These are phyloP conservation scores for Teunomyces cretensis DNA, from an alignment of 805 yeast genomes.

Conservation along the genomic window DNA sequence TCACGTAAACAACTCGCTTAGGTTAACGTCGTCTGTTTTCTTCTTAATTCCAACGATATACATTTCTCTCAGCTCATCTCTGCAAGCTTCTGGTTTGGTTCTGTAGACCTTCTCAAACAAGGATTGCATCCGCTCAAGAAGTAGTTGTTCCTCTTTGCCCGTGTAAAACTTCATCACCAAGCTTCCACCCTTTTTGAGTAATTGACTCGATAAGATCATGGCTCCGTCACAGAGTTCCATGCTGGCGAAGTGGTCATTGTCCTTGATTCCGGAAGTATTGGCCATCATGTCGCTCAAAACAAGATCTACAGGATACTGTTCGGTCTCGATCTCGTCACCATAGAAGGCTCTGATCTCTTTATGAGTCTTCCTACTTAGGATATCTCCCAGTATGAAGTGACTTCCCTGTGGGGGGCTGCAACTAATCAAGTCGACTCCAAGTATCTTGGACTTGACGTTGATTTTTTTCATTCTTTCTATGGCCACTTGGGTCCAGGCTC, in stretches of 20 bases:
- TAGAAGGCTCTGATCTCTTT: conserved; percentile 53
- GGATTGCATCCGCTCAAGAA: conserved; percentile 57
- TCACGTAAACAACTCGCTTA: neutral
- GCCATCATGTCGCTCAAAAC: conserved; percentile 87
- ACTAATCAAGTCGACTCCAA: conserved; percentile 32
- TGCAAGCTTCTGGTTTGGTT: conserved; percentile 78
- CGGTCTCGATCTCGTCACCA: conserved; percentile 14
- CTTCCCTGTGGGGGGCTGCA: conserved; percentile 39
- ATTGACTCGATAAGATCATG: conserved; percentile 65
- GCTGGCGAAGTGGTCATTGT: conserved; percentile 79
- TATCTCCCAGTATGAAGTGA: conserved; percentile 40
- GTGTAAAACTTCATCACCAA: conserved; percentile 83
- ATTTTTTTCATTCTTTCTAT: conserved; percentile 13
- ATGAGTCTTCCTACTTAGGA: conserved; percentile 51
- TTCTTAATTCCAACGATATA: conserved; percentile 67
- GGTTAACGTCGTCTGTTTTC: neutral
- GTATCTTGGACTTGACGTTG: conserved; percentile 13
- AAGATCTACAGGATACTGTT: conserved; percentile 26
- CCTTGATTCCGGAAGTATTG: conserved; percentile 80
- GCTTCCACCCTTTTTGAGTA: conserved; percentile 68
- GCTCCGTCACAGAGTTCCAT: conserved; percentile 95
- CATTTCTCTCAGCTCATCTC: conserved; percentile 77
- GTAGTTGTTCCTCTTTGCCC: conserved; percentile 70
- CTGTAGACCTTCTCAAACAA: conserved; percentile 65
- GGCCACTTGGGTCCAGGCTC: conserved; percentile 32